Conservation (phyloP, 2,329 filamentous ascomycete species). For the Parastagonospora nodorum region DNA sequence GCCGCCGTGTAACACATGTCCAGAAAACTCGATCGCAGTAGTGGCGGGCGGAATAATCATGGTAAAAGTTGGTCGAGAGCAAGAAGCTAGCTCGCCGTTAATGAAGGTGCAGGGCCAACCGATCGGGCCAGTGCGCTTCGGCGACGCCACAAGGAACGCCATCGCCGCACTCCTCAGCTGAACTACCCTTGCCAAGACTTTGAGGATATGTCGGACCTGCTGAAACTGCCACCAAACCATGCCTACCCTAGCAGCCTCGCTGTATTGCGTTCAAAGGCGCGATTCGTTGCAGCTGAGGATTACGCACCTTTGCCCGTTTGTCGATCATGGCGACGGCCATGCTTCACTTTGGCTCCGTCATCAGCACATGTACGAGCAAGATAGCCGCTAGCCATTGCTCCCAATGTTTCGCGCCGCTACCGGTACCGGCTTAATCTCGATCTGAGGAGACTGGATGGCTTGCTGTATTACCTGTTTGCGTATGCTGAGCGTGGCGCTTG, state of each 20-base stretch:
- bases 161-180: conserved; percentile 38
- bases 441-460: conserved; percentile 10
- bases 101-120: conserved; percentile 14
- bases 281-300: conserved; percentile 41
- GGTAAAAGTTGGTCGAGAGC: conserved; percentile 15
- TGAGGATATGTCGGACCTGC: conserved; percentile 25
- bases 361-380: conserved; percentile 11
- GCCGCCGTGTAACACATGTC: not conserved
- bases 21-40: conserved; percentile 5
- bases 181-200: conserved; percentile 28
- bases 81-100: conserved; percentile 24
- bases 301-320: conserved; percentile 26
- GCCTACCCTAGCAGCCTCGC: conserved; percentile 38
- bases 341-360: conserved; percentile 24
- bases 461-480: conserved; percentile 2
- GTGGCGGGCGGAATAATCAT: conserved; percentile 5
- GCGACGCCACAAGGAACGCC: conserved; percentile 39
- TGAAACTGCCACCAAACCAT: conserved; percentile 29
- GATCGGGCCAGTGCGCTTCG: conserved; percentile 14
- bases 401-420: conserved; percentile 22
- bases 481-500: conserved; percentile 7
- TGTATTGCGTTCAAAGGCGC: conserved; percentile 40
- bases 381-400: conserved; percentile 17
- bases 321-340: conserved; percentile 30
- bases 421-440: conserved; percentile 7